Base-by-base conservation (phyloP, 2,329 filamentous ascomycete genomes). In the Hypocreales sp. region DNA sequence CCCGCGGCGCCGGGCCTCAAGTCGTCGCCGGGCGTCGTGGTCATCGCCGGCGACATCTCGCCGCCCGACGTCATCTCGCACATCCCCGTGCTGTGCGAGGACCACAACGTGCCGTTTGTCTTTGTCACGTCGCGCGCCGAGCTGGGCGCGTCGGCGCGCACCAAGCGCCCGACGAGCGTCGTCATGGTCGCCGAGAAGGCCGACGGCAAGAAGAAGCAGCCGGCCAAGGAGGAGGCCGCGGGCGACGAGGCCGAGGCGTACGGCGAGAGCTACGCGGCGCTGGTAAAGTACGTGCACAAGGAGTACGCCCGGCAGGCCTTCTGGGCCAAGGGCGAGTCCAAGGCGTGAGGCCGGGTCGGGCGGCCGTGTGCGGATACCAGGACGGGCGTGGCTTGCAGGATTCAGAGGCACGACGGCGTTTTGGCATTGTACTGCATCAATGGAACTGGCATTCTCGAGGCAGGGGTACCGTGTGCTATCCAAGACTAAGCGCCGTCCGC, bases 51-150 rank as follows among this genome's bases (percentile, higher is more conserved):
- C 44, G 90, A 98, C 58, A 95, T 98, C 62, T 93, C 82, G 28
- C 90, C 90, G 39, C 87, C 90, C 76, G 90, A 98, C 56, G 90
- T 98, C 53, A 94, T 98, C 61, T 90, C 82, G 34, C 90, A 98
- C 61, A 81, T 98, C 40, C 90, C 90, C 45, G 81, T 98, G 31
- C 77, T 95, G 32, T 95, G 90, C 68, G 90, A 98, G 62, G 87
- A 95, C 60, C 86, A 94, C 67, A 82, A 81, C 57, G 82, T 94
- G 34, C 90, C 90, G 19, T 98, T 95, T 61, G 73, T 98, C 55
- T 98, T 92, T 56, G 81, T 98, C 44, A 73, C 77, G 34, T 92
- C 80, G 46, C 78, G 90, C 43, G 87, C 84, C 35, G 87, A 95
- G 61, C 73, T 98, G 31, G 90, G 90, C 47, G 81, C 82, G 41